Conservation (phyloP, 208 protist genomes). For the Trypanosoma mega region DNA sequence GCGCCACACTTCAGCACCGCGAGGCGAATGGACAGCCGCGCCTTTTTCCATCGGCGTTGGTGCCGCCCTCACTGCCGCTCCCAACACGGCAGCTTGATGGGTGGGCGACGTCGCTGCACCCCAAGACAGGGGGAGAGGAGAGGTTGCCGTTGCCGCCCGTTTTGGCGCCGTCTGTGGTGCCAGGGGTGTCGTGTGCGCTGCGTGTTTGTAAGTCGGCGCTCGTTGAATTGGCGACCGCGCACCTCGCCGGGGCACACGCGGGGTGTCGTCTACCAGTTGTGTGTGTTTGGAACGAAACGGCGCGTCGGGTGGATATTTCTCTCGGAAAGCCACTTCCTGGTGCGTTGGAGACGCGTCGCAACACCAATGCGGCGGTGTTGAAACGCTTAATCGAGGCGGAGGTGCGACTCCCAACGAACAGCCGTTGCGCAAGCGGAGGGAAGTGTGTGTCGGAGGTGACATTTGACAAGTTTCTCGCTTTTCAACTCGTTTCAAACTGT, state of each 20-base stretch:
- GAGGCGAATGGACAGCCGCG: too few species aligned
- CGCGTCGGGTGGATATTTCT: conserved; percentile 15
- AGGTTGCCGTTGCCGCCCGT: background rate
- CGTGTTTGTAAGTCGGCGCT: conserved; percentile 29
- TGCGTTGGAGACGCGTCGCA: conserved; percentile 17
- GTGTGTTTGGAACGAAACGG: conserved; percentile 12
- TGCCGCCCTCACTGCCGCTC: background rate
- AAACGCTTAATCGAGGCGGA: conserved; percentile 30
- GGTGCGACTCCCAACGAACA: conserved; percentile 21
- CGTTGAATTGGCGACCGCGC: conserved; percentile 22
- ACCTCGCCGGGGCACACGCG: conserved; percentile 20
- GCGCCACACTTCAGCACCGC: too few species aligned
- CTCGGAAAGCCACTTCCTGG: conserved; percentile 28
- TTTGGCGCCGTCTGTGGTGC: background rate
- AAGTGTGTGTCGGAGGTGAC: conserved; percentile 25
- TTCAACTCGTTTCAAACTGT: conserved; percentile 21
- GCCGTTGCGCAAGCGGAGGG: conserved; percentile 18
- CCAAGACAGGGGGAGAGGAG: background rate
- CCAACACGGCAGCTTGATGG: too few species aligned
- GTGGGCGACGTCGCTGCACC: background rate
- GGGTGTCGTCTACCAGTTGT: conserved; percentile 21
- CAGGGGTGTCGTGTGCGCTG: conserved; percentile 15
- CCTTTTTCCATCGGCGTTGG: too few species aligned
- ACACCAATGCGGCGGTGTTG: conserved; percentile 21
- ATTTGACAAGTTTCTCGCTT: conserved; percentile 15